Base-by-base conservation (phyloP, 768 basidiomycete genomes). In the Mycena rosella region DNA sequence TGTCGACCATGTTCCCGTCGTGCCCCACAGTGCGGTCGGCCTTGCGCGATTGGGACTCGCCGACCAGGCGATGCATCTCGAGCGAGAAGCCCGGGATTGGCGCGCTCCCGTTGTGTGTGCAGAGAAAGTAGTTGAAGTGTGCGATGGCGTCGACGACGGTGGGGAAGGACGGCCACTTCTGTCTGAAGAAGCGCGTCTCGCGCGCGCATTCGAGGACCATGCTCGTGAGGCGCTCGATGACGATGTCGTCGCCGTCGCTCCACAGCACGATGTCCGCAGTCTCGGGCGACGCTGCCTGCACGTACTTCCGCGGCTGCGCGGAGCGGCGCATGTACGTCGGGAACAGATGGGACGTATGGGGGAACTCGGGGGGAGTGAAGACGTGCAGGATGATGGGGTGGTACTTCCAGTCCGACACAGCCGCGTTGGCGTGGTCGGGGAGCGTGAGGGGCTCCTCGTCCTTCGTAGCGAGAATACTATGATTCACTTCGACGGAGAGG, bases 61-160 rank as follows among this genome's bases (percentile, higher is more conserved):
- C 60, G 18, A 29, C 3, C 10, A 61, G 49, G 45, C 63, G 54
- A 36, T 63, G 36, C 44, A 63, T 47, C 22, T 60, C 53, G 26
- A 67, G 52, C 52, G 65, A 5, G 9, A 60, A 51, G n/a, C n/a
- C 52, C 9, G 22, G 10, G 15, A 60, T 30, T 1, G 36, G 26
- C 5, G 18, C n/a, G 26, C 27, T 36, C 2, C 22, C 22, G 47
- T 58, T 47, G 22, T 14, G 58, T 8, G n/a, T 15, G 17, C 32
- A 32, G 14, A 59, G 58, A 27, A 63, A 63, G 20, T 54, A 63
- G 22, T 32, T 24, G 27, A 63, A 63, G 51, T 54, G 61, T 18
- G 52, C 26, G 20, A 58, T 30, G 27, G 24, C 56, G n/a, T 58
- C n/a, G 3, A 58, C 26, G 56, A 58, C 9, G 15, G 14, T n/a